Percentiles rank a stretch among this genome's conserved stretches.
These are phyloP conservation scores for Colletotrichum gloeosporioides DNA, from an alignment of 2,329 filamentous ascomycete species.

Conservation along the genomic window DNA sequence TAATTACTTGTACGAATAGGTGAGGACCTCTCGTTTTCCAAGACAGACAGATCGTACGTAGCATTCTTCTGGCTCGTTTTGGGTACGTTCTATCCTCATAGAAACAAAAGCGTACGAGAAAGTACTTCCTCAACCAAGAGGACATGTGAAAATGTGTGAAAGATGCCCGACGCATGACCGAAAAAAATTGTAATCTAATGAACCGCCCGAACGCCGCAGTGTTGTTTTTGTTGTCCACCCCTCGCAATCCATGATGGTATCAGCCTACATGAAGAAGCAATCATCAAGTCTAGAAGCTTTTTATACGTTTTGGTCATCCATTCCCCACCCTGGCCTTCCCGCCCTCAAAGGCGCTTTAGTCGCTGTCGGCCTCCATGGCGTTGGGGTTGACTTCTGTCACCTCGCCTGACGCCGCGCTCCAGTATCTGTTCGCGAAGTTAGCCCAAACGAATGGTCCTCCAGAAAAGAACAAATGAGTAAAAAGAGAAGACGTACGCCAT, in stretches of 20 bases:
- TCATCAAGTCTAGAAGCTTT: constrained; percentile 22
- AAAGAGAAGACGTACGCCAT: constrained; percentile 63
- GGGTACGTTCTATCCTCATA: neutral
- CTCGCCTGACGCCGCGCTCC: constrained; percentile 62
- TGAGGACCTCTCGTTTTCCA: constrained; percentile 14
- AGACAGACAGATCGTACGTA: neutral
- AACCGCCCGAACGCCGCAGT: constrained; percentile 18
- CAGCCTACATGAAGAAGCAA: constrained; percentile 23
- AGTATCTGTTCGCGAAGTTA: constrained; percentile 50
- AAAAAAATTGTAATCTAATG: neutral
- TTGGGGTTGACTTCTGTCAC: constrained; percentile 59
- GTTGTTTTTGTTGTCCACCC: constrained; percentile 17
- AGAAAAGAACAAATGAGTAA: neutral
- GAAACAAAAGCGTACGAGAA: neutral
- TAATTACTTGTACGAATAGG: constrained; percentile 21
- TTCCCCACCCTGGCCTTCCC: neutral
- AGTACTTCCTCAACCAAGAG: neutral
- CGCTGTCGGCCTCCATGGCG: constrained; percentile 40
- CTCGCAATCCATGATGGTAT: constrained; percentile 25
- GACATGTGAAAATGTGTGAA: neutral
- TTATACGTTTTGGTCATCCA: neutral
- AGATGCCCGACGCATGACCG: constrained; percentile 9
- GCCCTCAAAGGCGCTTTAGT: neutral
- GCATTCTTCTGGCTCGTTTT: neutral
- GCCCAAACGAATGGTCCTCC: neutral